These are phyloP conservation scores for Paramecium bursaria DNA, from an alignment of 73 alveolate genomes.

Conservation along the genomic window DNA sequence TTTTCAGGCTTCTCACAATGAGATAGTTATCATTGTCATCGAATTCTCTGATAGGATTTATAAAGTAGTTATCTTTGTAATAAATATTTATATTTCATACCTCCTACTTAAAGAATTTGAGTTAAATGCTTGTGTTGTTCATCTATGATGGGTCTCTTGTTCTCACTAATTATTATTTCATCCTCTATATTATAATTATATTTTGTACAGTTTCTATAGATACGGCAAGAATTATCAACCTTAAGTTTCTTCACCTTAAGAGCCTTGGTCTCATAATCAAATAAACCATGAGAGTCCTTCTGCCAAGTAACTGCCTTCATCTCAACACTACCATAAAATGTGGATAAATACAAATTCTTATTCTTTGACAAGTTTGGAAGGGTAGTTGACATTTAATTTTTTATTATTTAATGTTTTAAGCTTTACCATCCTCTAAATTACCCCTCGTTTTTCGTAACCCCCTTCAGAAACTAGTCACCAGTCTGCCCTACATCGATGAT, in stretches of 20 bases:
- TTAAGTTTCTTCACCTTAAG: constrained; percentile 64
- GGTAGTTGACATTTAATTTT: constrained; percentile 51
- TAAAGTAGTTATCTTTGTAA: constrained; percentile 15
- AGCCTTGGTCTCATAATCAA: constrained; percentile 88
- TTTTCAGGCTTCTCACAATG: constrained; percentile 68
- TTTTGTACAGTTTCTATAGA: constrained; percentile 54
- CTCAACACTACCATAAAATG: constrained; percentile 65
- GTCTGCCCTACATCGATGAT: constrained; percentile 37
- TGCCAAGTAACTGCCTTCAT: constrained; percentile 84
- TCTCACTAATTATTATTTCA: constrained; percentile 30
- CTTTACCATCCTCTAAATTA: constrained; percentile 51
- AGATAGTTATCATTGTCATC: constrained; percentile 49
- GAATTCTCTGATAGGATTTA: neutral
- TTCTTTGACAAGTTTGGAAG: constrained; percentile 42
- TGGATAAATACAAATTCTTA: constrained; percentile 24
- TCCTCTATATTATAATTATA: constrained; percentile 30
- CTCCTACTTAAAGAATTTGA: constrained; percentile 15
- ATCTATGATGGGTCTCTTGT: constrained; percentile 6
- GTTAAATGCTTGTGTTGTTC: constrained; percentile 23
- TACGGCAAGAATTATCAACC: constrained; percentile 61
- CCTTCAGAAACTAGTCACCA: neutral
- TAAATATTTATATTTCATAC: neutral
- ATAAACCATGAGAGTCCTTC: constrained; percentile 87
- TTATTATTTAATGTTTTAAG: constrained; percentile 41
- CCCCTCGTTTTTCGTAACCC: constrained; percentile 41